Evolutionary conservation across 306 rosid genomes (phyloP).

Genomic region (Citrullus colocynthis): DNA sequence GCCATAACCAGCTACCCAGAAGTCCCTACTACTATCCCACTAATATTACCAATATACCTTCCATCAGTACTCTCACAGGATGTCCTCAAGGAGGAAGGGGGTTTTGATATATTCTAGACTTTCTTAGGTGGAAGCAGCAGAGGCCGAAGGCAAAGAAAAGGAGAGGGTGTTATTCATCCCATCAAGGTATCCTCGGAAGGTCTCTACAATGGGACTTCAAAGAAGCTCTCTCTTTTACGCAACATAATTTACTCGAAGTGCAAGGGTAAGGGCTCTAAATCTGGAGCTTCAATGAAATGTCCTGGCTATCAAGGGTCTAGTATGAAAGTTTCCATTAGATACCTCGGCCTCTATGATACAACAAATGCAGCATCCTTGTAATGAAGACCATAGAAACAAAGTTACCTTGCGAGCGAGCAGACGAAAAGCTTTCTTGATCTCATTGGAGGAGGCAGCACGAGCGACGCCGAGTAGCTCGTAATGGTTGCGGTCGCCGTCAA

Average conservation of each 20-base stretch:
- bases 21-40: too few species aligned
- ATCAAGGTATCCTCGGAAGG: constrained; percentile 88
- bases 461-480: constrained; percentile 57
- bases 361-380: constrained; percentile 95
- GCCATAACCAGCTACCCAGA: too few species aligned
- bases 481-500: constrained; percentile 38
- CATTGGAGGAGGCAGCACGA: constrained; percentile 37
- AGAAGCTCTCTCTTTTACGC: constrained; percentile 88
- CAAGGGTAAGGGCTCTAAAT: constrained; percentile 85
- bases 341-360: constrained; percentile 87
- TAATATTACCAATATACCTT: too few species aligned
- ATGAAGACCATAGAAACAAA: constrained; percentile 29
- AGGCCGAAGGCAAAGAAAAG: constrained; percentile 89
- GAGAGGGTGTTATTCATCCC: constrained; percentile 89
- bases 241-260: constrained; percentile 76
- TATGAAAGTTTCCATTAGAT: constrained; percentile 81
- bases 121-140: constrained; percentile 89
- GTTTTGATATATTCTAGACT: constrained; percentile 75
- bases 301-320: constrained; percentile 88
- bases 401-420: constrained; percentile 80
- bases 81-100: constrained; percentile 96
- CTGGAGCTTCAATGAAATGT: constrained; percentile 85
- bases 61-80: constrained; percentile 14
- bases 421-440: constrained; percentile 80
- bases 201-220: constrained; percentile 60